Percentiles rank a stretch among this genome's conserved stretches.
Evolutionary conservation across 1,139 yeast genomes (phyloP).

Genomic region (Lodderomyces metapsilosis): DNA sequence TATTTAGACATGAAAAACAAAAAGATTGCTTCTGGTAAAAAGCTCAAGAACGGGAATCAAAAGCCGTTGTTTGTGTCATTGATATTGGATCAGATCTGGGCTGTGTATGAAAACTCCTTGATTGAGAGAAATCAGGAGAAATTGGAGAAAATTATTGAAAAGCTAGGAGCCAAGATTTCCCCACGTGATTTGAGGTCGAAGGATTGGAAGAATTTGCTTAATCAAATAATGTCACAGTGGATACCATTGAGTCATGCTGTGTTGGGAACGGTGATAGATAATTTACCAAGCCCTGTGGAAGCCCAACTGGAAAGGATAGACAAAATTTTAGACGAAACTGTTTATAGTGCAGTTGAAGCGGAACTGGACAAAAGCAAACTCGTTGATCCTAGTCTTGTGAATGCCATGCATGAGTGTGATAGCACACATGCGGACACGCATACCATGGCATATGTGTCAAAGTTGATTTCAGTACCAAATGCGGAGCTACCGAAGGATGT

Average conservation of each 20-base stretch:
- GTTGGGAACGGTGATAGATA: conserved; percentile 78
- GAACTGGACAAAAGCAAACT: conserved; percentile 19
- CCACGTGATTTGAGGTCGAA: conserved; percentile 82
- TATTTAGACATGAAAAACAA: conserved; percentile 88
- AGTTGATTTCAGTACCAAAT: conserved; percentile 81
- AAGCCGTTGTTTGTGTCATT: conserved; percentile 87
- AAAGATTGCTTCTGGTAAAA: conserved; percentile 64
- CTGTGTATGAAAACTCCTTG: conserved; percentile 72
- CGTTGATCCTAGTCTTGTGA: conserved; percentile 49
- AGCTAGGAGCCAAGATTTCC: conserved; percentile 64
- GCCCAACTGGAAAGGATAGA: conserved; percentile 77
- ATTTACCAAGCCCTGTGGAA: conserved; percentile 74
- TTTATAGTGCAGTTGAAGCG: conserved; percentile 45
- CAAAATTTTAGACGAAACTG: conserved; percentile 54
- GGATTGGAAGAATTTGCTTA: conserved; percentile 64
- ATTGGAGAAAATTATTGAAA: conserved; percentile 69
- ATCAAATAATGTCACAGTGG: conserved; percentile 88
- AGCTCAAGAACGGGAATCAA: conserved; percentile 42
- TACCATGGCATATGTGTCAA: conserved; percentile 82
- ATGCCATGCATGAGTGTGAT: conserved; percentile 64
- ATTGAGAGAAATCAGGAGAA: conserved; percentile 67
- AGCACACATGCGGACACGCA: conserved; percentile 51
- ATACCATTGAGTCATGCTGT: conserved; percentile 87
- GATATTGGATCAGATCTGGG: conserved; percentile 90
- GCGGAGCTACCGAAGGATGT: conserved; percentile 70